These are phyloP conservation scores for Smallanthus sonchifolius DNA, from an alignment of 129 eudicot genomes.

Conservation along the genomic window DNA sequence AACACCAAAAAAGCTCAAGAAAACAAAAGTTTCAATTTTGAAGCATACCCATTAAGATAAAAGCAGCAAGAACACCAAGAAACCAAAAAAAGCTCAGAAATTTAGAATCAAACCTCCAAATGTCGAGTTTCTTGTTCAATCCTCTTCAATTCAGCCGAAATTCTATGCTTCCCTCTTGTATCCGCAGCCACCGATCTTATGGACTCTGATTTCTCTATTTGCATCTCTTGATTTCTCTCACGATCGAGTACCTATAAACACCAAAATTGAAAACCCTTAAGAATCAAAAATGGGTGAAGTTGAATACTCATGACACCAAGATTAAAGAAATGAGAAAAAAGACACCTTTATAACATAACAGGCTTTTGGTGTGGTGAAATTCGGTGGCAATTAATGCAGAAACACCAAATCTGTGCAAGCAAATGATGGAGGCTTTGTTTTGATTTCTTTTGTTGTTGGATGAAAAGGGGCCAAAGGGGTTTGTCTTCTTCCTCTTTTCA, in stretches of 20 bases:
- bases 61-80: not conserved
- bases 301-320: slow-evolving; percentile 14
- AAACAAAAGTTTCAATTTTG: slow-evolving; percentile 15
- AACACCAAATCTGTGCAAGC: not conserved
- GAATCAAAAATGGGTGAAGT: slow-evolving; percentile 14
- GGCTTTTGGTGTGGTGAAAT: slow-evolving; percentile 23
- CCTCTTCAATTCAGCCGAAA: slow-evolving; percentile 76
- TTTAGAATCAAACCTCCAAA: slow-evolving; percentile 45
- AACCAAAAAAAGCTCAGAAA: not conserved
- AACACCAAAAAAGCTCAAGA: not conserved
- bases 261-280: slow-evolving; percentile 28
- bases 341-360: slow-evolving; percentile 13
- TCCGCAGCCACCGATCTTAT: slow-evolving; percentile 47
- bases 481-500: slow-evolving; percentile 15
- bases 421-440: not conserved
- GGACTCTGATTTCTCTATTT: slow-evolving; percentile 41
- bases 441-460: not conserved
- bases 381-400: slow-evolving; percentile 12
- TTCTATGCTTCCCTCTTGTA: slow-evolving; percentile 73
- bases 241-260: not conserved
- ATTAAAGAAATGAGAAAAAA: slow-evolving; percentile 15
- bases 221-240: slow-evolving; percentile 30
- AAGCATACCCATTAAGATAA: not conserved
- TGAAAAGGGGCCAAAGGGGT: slow-evolving; percentile 7
- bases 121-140: slow-evolving; percentile 78